A percentile compares a stretch with the other conserved stretches of the same genome.
phyloP scores from a whole-genome alignment of 73 alveolate genomes.

The Paramecium sexaurelia region DNA sequence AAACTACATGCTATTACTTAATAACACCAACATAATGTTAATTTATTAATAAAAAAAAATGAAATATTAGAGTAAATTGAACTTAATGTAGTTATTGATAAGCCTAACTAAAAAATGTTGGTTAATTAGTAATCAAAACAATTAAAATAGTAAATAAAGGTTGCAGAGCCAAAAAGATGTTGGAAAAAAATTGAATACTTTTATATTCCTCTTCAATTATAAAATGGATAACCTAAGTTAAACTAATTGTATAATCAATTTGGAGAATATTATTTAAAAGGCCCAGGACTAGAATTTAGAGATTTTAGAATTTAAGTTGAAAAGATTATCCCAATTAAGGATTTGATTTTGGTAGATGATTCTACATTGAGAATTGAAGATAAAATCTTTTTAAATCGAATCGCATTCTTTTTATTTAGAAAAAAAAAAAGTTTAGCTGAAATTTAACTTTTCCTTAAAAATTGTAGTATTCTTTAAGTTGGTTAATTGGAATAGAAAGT shows the following conservation, averaged over 20 bases:
- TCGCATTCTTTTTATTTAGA: not conserved
- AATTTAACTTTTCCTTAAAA: not conserved
- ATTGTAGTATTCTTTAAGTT: not conserved
- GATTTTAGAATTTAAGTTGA: not conserved
- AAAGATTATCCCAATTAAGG: not conserved
- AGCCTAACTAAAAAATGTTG: not conserved
- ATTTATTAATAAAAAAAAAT: not conserved
- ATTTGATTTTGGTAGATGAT: not conserved
- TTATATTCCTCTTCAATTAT: slow-evolving; percentile 44
- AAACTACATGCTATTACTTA: not conserved
- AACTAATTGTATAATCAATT: not conserved
- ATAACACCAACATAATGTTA: not conserved
- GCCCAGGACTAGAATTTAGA: slow-evolving; percentile 27
- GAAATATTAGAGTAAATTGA: not conserved
- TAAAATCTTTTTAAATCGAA: not conserved
- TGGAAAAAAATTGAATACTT: slow-evolving; percentile 60
- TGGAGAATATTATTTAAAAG: not conserved
- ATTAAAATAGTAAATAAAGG: not conserved
- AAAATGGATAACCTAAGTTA: not conserved
- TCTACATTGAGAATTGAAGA: not conserved
- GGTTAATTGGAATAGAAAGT: not conserved
- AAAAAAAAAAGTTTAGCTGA: not conserved
- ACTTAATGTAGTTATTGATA: not conserved
- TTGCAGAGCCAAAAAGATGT: not conserved
- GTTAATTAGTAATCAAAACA: not conserved